Percentiles rank a stretch among this genome's conserved stretches.
Conservation (phyloP, 2,329 filamentous ascomycete species). For the Alternaria arborescens region DNA sequence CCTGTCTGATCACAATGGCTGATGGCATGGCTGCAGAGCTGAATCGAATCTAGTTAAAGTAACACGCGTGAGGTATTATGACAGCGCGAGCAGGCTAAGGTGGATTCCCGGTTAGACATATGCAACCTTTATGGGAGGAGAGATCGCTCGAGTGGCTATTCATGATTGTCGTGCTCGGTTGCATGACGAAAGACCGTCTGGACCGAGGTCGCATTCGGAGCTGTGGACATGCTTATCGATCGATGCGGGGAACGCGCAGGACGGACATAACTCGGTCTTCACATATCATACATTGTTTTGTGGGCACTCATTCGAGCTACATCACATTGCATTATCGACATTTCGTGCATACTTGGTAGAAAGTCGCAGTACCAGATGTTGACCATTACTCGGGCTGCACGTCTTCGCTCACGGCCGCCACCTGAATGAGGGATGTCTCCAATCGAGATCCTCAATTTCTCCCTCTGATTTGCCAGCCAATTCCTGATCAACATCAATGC, state of each 20-base stretch:
- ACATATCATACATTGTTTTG: neutral
- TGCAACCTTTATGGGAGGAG: neutral
- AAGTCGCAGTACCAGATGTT: neutral
- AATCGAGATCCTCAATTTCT: constrained; percentile 49
- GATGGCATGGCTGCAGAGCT: constrained; percentile 53
- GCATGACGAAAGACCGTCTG: constrained; percentile 20
- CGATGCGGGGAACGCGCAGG: constrained; percentile 20
- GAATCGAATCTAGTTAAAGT: neutral
- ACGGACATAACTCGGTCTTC: constrained; percentile 7
- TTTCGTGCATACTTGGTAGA: neutral
- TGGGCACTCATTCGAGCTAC: neutral
- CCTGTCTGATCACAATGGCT: constrained; percentile 70
- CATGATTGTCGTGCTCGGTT: constrained; percentile 14
- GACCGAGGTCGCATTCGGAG: constrained; percentile 19
- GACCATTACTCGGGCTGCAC: neutral
- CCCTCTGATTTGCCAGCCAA: constrained; percentile 58
- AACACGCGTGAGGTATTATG: neutral
- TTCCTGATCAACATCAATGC: constrained; percentile 64
- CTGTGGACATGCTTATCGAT: neutral
- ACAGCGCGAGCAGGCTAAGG: neutral
- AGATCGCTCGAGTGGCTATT: neutral
- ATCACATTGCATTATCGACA: neutral
- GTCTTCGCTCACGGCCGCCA: constrained; percentile 60
- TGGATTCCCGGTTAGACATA: neutral
- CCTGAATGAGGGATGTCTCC: constrained; percentile 67